A percentile compares a stretch with the other conserved stretches of the same genome.
These are phyloP conservation scores for Diaporthe caulivora DNA, from an alignment of 2,329 filamentous ascomycete genomes.

Conservation along the genomic window DNA sequence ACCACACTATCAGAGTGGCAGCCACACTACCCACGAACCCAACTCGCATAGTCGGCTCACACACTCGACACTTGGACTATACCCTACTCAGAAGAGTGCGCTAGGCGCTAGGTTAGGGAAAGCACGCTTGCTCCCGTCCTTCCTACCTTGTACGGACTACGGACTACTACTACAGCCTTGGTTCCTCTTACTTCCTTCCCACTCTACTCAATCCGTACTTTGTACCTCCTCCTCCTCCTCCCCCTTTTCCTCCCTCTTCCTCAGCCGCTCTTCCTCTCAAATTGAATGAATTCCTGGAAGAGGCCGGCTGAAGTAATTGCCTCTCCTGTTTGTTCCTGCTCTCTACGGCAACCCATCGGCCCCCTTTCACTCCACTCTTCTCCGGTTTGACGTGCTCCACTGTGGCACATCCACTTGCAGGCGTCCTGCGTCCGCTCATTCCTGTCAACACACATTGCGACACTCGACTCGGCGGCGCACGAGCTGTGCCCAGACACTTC, in stretches of 20 bases:
- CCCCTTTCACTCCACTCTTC: constrained; percentile 1
- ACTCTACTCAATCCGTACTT: not conserved
- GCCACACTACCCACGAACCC: not conserved
- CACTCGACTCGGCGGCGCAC: not conserved
- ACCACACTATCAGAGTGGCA: constrained; percentile 16
- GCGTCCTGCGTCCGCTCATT: constrained; percentile 39
- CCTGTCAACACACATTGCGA: not conserved
- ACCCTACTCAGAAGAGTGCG: constrained; percentile 12
- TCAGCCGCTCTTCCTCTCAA: constrained; percentile 16
- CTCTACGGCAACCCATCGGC: not conserved
- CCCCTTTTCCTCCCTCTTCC: constrained; percentile 3
- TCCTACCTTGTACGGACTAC: constrained; percentile 8
- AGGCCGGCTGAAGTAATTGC: constrained; percentile 29
- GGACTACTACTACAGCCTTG: constrained; percentile 1
- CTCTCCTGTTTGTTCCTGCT: not conserved
- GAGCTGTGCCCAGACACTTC: not conserved
- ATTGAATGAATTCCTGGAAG: constrained; percentile 23
- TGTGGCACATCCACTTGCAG: constrained; percentile 21
- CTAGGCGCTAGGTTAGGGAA: constrained; percentile 17
- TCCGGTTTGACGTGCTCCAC: constrained; percentile 19
- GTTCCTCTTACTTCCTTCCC: constrained; percentile 12
- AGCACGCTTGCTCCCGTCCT: constrained; percentile 28
- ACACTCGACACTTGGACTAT: constrained; percentile 9
- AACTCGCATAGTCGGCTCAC: constrained; percentile 11
- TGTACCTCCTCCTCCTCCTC: not conserved